Conservation (phyloP, 768 basidiomycete species). For the Agaricus subrufescens region DNA sequence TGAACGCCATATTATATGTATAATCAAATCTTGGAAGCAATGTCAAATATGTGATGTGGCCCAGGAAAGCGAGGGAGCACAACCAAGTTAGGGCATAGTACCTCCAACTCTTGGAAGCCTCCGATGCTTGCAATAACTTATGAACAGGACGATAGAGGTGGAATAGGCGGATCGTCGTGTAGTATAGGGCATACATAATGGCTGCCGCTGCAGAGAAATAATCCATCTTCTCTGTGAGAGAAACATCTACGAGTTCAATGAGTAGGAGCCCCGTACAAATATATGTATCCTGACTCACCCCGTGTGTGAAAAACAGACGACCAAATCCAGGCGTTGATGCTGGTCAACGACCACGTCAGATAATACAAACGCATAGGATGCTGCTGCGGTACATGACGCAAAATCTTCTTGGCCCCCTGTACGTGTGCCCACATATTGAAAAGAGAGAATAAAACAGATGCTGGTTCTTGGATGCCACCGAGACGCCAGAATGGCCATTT, state of each 20-base stretch:
- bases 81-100: slow-evolving; percentile 40
- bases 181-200: slow-evolving; percentile 79
- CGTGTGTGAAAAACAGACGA: slow-evolving; percentile 88
- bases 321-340: slow-evolving; percentile 92
- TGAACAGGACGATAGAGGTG: slow-evolving; percentile 52
- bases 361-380: slow-evolving; percentile 76
- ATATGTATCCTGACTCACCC: slow-evolving; percentile 39
- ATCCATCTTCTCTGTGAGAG: slow-evolving; percentile 84
- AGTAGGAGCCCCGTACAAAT: neutral
- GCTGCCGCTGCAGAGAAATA: slow-evolving; percentile 92
- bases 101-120: slow-evolving; percentile 14
- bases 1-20: slow-evolving; percentile 88
- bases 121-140: slow-evolving; percentile 16
- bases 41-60: slow-evolving; percentile 77
- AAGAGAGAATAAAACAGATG: slow-evolving; percentile 87
- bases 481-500: slow-evolving; percentile 97
- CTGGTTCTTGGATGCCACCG: slow-evolving; percentile 90
- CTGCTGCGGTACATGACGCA: slow-evolving; percentile 36
- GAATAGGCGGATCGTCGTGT: slow-evolving; percentile 70
- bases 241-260: slow-evolving; percentile 49
- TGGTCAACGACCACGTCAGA: slow-evolving; percentile 58
- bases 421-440: slow-evolving; percentile 77
- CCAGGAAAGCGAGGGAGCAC: slow-evolving; percentile 53
- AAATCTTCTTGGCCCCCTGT: slow-evolving; percentile 49
- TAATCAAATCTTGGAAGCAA: slow-evolving; percentile 84